Base-by-base conservation (phyloP, 1,284 basidiomycete species). In the Stygiomarasmius scandens region DNA sequence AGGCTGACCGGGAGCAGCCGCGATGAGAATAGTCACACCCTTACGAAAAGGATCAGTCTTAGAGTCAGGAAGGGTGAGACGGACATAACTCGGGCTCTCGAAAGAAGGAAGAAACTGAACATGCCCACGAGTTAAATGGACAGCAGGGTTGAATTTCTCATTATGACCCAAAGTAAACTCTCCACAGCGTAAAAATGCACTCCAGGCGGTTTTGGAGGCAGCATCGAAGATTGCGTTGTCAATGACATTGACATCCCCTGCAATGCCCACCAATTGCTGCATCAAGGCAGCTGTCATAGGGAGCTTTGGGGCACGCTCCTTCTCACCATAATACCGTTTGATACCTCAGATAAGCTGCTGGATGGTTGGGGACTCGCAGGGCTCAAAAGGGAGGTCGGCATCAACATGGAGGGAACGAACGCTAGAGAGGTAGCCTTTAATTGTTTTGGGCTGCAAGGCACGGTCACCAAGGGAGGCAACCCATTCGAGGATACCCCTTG, bases 1-100 rank as follows among this genome's bases (percentile, higher is more conserved):
- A 0, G 51, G 5, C 0, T 58, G 10, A 1, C 61, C 62, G 1
- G 68, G 69, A 6, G 62, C 68, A 1, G 55, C 59, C 0, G 70
- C 63, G 9, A 74, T 62, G 12, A 63, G 16, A 27, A 75, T 61
- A 0, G 69, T 56, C 24, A 72, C 64, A 1, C 74, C 75, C 46
- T 64, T 66, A 2, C 69, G 64, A 56, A 75, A 76, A 0, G 72
- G 72, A 54, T 76, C 74, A 74, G 74, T 76, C 56, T 77, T 77
- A 1, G 73, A 76, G 0, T 68, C 66, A 0, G 74, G 73, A 9
- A 76, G 59, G 11, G 66, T 63, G 20, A 77, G 64, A 6, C 60
- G 52, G 16, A 73, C 29, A 46, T 71, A 63, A 8, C 62, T 64
- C 11, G 69, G 58, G 0, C 62, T 32, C 0, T 63, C 59, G 29